phyloP scores from a whole-genome alignment of 805 yeast species.

The Saturnispora zaruensis region DNA sequence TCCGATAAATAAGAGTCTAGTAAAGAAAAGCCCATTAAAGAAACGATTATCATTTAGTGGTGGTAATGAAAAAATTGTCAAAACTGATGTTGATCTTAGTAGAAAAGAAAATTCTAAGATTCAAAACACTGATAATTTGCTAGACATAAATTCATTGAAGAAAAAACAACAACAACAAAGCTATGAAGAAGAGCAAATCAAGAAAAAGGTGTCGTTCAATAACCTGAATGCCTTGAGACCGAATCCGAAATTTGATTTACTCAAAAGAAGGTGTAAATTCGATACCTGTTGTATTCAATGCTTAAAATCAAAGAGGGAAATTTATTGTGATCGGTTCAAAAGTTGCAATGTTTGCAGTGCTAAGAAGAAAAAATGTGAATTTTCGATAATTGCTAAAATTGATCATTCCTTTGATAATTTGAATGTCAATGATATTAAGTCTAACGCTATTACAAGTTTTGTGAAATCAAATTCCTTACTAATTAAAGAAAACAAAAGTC shows the following conservation, averaged over 20 bases:
- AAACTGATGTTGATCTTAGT: background rate
- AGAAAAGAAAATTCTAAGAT: background rate
- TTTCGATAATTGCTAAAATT: slow-evolving; percentile 9
- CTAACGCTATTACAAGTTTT: background rate
- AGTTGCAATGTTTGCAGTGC: slow-evolving; percentile 13
- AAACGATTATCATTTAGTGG: background rate
- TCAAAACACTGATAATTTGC: background rate
- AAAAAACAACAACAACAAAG: background rate
- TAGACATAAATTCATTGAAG: background rate
- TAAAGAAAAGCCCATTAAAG: background rate
- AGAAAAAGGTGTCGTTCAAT: background rate
- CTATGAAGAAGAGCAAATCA: background rate
- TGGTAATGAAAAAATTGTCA: background rate
- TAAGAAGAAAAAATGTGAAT: slow-evolving; percentile 9
- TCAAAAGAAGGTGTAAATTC: slow-evolving; percentile 23
- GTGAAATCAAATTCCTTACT: background rate
- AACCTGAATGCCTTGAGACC: background rate
- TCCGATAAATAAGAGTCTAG: background rate
- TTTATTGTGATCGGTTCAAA: slow-evolving; percentile 10
- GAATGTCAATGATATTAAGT: background rate
- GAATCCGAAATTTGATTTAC: slow-evolving; percentile 1
- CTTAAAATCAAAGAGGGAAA: slow-evolving; percentile 2
- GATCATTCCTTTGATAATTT: background rate
- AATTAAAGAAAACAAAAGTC: background rate
- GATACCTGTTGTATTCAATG: slow-evolving; percentile 12